Percentiles rank a stretch among this genome's conserved stretches.
phyloP scores from a whole-genome alignment of 352 stramenopile genomes.

The Pseudoperonospora humuli region DNA sequence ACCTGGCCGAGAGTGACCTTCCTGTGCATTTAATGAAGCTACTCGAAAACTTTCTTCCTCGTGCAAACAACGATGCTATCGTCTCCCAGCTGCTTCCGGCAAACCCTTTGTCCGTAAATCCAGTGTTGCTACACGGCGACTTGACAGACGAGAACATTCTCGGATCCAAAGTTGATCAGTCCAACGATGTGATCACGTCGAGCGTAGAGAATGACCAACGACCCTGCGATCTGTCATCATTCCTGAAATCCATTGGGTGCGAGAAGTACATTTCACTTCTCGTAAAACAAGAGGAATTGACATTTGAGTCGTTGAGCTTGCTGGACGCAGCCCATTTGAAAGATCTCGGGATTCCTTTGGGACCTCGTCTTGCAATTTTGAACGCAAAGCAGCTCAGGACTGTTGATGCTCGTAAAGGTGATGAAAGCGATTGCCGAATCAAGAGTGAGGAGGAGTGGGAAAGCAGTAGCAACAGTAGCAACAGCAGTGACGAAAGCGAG shows the following conservation, averaged over 20 bases:
- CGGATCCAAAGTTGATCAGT: slow-evolving; percentile 19
- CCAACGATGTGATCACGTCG: slow-evolving; percentile 4
- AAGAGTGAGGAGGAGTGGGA: slow-evolving; percentile 44
- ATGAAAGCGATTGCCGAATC: slow-evolving; percentile 8
- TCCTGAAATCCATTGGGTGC: slow-evolving; percentile 37
- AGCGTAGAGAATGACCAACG: slow-evolving; percentile 5
- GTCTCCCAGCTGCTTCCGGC: slow-evolving; percentile 34
- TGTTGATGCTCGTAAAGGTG: slow-evolving; percentile 15
- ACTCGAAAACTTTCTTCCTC: slow-evolving; percentile 55
- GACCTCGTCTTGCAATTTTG: slow-evolving; percentile 52
- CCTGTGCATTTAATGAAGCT: slow-evolving; percentile 50
- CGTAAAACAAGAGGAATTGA: slow-evolving; percentile 56
- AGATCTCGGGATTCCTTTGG: slow-evolving; percentile 49
- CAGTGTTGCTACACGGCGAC: slow-evolving; percentile 73
- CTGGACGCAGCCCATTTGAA: slow-evolving; percentile 46
- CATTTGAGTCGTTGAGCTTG: slow-evolving; percentile 32
- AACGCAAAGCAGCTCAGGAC: slow-evolving; percentile 11
- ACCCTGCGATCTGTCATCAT: slow-evolving; percentile 18
- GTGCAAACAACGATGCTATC: slow-evolving; percentile 21
- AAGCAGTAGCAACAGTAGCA: slow-evolving; percentile 41
- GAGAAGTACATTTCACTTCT: slow-evolving; percentile 46
- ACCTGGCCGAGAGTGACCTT: slow-evolving; percentile 46
- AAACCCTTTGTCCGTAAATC: slow-evolving; percentile 12
- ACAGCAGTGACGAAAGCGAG: slow-evolving; percentile 38
- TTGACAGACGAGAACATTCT: slow-evolving; percentile 84